A percentile compares a stretch with the other conserved stretches of the same genome.
Evolutionary conservation across 106 monocot genomes (phyloP).

Genomic region (Dioscorea zingiberensis): DNA sequence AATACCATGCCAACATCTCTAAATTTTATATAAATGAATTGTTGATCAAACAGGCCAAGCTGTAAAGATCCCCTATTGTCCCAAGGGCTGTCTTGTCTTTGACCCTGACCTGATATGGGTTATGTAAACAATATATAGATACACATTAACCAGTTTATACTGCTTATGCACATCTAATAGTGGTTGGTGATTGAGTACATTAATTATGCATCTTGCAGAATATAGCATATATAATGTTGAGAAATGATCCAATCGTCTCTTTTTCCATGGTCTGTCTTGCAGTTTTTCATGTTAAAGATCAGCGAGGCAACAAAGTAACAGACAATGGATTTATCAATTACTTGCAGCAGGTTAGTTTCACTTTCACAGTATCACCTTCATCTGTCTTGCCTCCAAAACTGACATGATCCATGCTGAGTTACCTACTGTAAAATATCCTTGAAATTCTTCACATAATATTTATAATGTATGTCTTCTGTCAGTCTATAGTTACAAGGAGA

Average conservation of each 20-base stretch:
- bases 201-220: too few species aligned
- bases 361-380: neutral
- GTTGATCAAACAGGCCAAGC: too few species aligned
- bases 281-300: slow-evolving; percentile 77
- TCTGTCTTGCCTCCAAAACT: neutral
- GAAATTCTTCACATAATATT: neutral
- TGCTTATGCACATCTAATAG: too few species aligned
- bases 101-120: too few species aligned
- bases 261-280: neutral
- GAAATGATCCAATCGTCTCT: slow-evolving; percentile 4
- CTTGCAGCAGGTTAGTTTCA: slow-evolving; percentile 43
- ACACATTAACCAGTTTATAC: too few species aligned
- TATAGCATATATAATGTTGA: neutral
- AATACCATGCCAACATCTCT: too few species aligned
- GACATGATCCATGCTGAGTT: too few species aligned
- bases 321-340: slow-evolving; percentile 30
- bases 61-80: too few species aligned
- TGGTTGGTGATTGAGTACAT: too few species aligned
- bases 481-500: slow-evolving; percentile 42
- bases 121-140: too few species aligned
- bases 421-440: neutral
- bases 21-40: too few species aligned
- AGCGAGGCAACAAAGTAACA: slow-evolving; percentile 40
- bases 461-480: slow-evolving; percentile 10
- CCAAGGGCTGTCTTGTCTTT: too few species aligned